These are phyloP conservation scores for Zygoascus bituminiphila DNA, from an alignment of 805 yeast genomes.

Conservation along the genomic window DNA sequence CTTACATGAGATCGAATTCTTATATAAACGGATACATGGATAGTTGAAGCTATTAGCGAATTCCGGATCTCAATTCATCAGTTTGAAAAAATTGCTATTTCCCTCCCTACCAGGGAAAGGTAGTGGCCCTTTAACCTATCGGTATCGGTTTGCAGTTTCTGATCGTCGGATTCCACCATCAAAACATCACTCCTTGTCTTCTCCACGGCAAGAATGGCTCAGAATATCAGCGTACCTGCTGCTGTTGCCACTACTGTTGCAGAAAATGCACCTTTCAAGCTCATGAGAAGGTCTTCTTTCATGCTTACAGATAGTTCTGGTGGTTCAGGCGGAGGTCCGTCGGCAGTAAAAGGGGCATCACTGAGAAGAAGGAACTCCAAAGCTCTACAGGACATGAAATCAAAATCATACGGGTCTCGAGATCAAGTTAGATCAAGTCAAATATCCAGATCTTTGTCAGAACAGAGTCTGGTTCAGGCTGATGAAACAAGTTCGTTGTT, in stretches of 20 bases:
- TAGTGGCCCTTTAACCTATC: neutral
- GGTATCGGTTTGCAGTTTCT: no score
- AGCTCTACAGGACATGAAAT: neutral
- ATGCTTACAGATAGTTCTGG: slow-evolving; percentile 39
- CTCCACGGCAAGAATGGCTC: no score
- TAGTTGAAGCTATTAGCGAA: no score
- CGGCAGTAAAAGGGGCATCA: neutral
- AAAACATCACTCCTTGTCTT: no score
- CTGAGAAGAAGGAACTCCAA: neutral
- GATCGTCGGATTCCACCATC: no score
- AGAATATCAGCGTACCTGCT: neutral
- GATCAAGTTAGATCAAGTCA: neutral
- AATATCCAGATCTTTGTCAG: neutral
- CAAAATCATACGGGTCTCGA: neutral
- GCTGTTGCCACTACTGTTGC: neutral
- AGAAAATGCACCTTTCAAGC: slow-evolving; percentile 9
- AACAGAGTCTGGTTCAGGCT: neutral
- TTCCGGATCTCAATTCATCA: no score
- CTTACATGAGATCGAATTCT: no score
- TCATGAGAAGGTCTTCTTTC: slow-evolving; percentile 28
- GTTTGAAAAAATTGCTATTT: neutral
- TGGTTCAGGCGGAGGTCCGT: slow-evolving; percentile 4
- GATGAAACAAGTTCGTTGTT: neutral
- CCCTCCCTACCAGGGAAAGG: neutral
- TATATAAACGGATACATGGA: no score